Conservation (phyloP, 2,329 filamentous ascomycete genomes). For the Byssoonygena ceratinophila region DNA sequence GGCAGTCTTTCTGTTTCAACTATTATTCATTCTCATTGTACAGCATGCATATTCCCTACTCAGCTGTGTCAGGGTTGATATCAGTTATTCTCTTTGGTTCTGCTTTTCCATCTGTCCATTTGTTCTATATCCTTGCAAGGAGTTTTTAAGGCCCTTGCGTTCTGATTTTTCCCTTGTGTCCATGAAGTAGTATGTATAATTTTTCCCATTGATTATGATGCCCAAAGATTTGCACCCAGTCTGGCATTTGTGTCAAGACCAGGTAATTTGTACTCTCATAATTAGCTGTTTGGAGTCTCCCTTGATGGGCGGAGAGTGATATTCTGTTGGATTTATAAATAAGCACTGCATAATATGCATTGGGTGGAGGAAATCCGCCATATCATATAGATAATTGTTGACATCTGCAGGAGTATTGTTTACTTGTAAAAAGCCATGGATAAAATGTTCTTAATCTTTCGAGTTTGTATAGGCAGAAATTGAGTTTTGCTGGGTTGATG, state of each 20-base stretch:
- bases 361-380: no score
- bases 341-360: not conserved
- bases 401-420: no score
- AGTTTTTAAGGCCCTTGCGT: not conserved
- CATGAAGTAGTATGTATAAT: slow-evolving; percentile 8
- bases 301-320: not conserved
- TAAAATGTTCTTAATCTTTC: no score
- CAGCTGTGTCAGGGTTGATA: slow-evolving; percentile 2
- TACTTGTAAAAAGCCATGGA: no score
- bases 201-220: not conserved
- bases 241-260: not conserved
- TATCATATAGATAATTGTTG: no score
- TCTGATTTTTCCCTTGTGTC: not conserved
- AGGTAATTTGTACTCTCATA: not conserved
- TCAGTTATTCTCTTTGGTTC: slow-evolving; percentile 6
- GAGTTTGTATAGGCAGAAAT: no score
- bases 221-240: not conserved
- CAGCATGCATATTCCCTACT: slow-evolving; percentile 3
- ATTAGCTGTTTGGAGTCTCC: not conserved
- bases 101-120: not conserved
- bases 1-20: not conserved
- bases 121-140: slow-evolving; percentile 8
- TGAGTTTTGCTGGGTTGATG: no score
- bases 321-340: not conserved
- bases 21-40: not conserved